Evolutionary conservation across 495 filamentous ascomycete species (phyloP).

Genomic region (Cercophora newfieldiana): DNA sequence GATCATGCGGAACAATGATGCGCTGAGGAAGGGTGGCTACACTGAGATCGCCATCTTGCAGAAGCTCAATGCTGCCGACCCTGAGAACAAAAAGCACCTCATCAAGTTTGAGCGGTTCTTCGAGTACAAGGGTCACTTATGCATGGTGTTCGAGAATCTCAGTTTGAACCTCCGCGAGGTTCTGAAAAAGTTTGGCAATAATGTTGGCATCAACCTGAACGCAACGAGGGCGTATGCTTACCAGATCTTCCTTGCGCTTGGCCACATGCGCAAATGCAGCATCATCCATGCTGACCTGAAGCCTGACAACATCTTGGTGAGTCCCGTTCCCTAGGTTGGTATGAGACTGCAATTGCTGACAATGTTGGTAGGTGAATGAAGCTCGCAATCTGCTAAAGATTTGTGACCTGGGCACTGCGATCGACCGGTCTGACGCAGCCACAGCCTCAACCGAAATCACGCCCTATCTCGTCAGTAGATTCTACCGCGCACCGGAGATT

Average conservation of each 20-base stretch:
- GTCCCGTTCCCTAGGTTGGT: slow-evolving; percentile 11
- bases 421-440: slow-evolving; percentile 72
- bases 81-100: slow-evolving; percentile 88
- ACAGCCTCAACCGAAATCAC: slow-evolving; percentile 76
- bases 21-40: slow-evolving; percentile 87
- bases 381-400: slow-evolving; percentile 84
- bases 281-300: slow-evolving; percentile 95
- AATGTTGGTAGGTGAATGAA: slow-evolving; percentile 67
- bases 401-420: slow-evolving; percentile 93
- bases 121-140: slow-evolving; percentile 92
- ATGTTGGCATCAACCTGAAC: slow-evolving; percentile 83
- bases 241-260: slow-evolving; percentile 89
- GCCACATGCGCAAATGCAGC: slow-evolving; percentile 83
- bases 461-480: slow-evolving; percentile 91
- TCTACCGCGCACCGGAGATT: slow-evolving; percentile 95
- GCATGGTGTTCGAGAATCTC: slow-evolving; percentile 95
- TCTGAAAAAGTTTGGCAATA: slow-evolving; percentile 94
- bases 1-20: slow-evolving; percentile 92
- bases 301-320: slow-evolving; percentile 88
- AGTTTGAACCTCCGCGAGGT: slow-evolving; percentile 91
- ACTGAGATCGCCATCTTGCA: slow-evolving; percentile 92
- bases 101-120: slow-evolving; percentile 84
- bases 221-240: slow-evolving; percentile 86
- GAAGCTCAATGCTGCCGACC: slow-evolving; percentile 77
- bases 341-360: slow-evolving; percentile 5